Percentiles rank a stretch among this genome's conserved stretches.
Evolutionary conservation across 805 yeast species (phyloP).

Genomic region (Kuraishia borneana): DNA sequence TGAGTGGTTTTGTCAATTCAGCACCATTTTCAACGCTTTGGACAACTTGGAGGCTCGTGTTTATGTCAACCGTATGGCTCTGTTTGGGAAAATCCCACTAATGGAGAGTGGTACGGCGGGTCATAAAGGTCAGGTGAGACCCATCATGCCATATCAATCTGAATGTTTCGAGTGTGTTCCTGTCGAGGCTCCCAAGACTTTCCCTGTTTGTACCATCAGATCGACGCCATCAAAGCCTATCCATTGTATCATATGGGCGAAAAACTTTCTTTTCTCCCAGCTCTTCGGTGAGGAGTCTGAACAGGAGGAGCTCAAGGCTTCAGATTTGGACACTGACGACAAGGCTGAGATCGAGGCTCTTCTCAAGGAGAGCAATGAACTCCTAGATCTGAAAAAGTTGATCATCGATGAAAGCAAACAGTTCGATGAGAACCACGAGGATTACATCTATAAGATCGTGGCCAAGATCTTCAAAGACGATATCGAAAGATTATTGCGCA

Average conservation of each 20-base stretch:
- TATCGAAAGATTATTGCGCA: slow-evolving; percentile 56
- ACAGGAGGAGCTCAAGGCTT: slow-evolving; percentile 14
- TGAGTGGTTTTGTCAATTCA: slow-evolving; percentile 69
- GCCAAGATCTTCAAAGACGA: slow-evolving; percentile 61
- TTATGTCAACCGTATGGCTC: slow-evolving; percentile 75
- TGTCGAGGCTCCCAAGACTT: slow-evolving; percentile 81
- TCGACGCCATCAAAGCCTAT: slow-evolving; percentile 95
- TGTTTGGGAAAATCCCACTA: slow-evolving; percentile 62
- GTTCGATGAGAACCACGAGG: slow-evolving; percentile 7
- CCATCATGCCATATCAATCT: slow-evolving; percentile 67
- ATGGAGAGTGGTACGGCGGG: slow-evolving; percentile 97
- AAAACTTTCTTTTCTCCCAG: slow-evolving; percentile 76
- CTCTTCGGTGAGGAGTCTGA: slow-evolving; percentile 48
- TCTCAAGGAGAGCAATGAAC: slow-evolving; percentile 56
- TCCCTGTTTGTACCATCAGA: slow-evolving; percentile 93
- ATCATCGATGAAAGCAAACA: slow-evolving; percentile 15
- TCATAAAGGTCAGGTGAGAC: slow-evolving; percentile 87
- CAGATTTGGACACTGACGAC: slow-evolving; percentile 50
- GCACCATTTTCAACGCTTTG: slow-evolving; percentile 78
- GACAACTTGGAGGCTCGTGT: slow-evolving; percentile 90
- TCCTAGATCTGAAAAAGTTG: slow-evolving; percentile 35
- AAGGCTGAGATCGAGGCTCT: slow-evolving; percentile 54
- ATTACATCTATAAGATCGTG: slow-evolving; percentile 33
- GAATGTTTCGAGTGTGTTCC: slow-evolving; percentile 93
- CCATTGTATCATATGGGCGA: slow-evolving; percentile 97